phyloP scores from a whole-genome alignment of 208 protist species.

The Leishmania lainsoni region DNA sequence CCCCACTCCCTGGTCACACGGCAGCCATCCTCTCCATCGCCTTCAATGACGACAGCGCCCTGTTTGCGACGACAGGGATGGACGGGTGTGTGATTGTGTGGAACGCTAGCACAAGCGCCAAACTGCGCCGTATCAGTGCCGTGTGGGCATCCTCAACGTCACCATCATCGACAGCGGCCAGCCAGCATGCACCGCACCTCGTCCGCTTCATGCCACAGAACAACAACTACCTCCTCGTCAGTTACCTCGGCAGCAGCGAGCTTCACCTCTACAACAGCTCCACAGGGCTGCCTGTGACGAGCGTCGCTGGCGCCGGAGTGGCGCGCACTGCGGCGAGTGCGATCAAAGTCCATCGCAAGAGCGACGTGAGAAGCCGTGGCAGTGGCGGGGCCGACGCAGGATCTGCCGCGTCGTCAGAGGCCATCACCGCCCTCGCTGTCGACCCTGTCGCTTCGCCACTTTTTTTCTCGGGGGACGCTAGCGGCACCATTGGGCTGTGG shows the following conservation, averaged over 20 bases:
- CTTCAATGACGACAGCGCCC: conserved; percentile 57
- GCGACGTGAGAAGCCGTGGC: neutral
- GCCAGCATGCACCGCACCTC: conserved; percentile 28
- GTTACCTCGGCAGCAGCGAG: conserved; percentile 39
- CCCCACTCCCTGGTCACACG: conserved; percentile 45
- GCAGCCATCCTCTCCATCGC: conserved; percentile 47
- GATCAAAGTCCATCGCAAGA: neutral
- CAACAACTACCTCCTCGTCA: conserved; percentile 77
- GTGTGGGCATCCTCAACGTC: conserved; percentile 16
- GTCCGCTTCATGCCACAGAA: conserved; percentile 70
- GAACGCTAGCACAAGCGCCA: conserved; percentile 45
- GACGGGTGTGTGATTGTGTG: conserved; percentile 62
- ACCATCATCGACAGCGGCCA: neutral
- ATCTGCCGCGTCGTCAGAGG: neutral
- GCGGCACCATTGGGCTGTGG: conserved; percentile 55
- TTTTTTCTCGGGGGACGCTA: conserved; percentile 58
- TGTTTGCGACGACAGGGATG: conserved; percentile 49
- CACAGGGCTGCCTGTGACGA: conserved; percentile 57
- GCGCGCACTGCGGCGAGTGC: conserved; percentile 1
- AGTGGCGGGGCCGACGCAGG: neutral
- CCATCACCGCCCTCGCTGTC: conserved; percentile 50
- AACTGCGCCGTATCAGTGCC: conserved; percentile 54
- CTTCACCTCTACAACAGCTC: conserved; percentile 71
- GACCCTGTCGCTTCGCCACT: conserved; percentile 46
- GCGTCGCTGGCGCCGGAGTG: conserved; percentile 19